These are phyloP conservation scores for Wickerhamomyces bovis DNA, from an alignment of 805 yeast species.

Conservation along the genomic window DNA sequence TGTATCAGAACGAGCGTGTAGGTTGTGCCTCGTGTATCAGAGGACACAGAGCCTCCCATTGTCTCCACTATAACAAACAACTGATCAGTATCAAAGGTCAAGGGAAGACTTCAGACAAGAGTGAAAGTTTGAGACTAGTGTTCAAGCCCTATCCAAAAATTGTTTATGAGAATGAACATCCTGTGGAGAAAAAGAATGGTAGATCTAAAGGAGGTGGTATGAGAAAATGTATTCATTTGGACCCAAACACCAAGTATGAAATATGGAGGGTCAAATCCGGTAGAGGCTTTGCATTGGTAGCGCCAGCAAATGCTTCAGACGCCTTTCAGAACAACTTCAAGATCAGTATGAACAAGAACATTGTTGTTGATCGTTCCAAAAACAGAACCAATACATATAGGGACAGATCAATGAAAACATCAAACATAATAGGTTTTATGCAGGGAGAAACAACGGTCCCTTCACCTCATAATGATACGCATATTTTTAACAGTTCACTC, in stretches of 20 bases:
- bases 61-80: constrained; percentile 3
- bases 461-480: background rate
- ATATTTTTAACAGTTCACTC: background rate
- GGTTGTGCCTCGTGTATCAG: constrained; percentile 6
- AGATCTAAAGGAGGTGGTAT: background rate
- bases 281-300: constrained; percentile 3
- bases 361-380: background rate
- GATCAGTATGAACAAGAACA: background rate
- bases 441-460: background rate
- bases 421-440: background rate
- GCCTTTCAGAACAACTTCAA: background rate
- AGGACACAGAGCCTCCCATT: constrained; percentile 8
- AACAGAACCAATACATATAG: too few species aligned
- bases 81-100: constrained; percentile 3
- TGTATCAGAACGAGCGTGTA: constrained; percentile 4
- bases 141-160: background rate
- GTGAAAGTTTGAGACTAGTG: constrained; percentile 1
- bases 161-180: background rate
- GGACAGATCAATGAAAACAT: background rate
- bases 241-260: background rate
- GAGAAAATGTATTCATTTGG: constrained; percentile 1
- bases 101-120: constrained; percentile 2
- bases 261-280: constrained; percentile 3
- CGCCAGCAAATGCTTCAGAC: background rate
- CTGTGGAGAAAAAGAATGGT: constrained; percentile 3